Base-by-base conservation (phyloP, 371 early-diverging fungal species). In the Syncephalastrum monosporum region DNA sequence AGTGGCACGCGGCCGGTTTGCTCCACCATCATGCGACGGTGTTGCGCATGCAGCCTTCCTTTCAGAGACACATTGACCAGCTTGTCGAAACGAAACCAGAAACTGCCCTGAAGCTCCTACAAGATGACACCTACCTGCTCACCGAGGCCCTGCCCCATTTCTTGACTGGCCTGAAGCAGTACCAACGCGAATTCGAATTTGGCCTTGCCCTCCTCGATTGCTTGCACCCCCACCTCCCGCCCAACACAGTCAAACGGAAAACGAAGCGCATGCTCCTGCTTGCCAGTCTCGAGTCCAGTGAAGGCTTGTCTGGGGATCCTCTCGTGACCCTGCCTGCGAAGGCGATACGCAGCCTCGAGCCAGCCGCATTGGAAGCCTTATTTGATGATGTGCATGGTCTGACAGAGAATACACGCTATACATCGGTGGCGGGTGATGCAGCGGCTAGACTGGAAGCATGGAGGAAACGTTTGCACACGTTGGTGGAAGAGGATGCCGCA, bases 11-110 rank as follows among this genome's bases (percentile, higher is more conserved):
- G 3, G 15, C 56, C 5, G 53, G 67, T 14, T 16, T 68, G 4
- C 17, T 88, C 4, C 65, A 69, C 33, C 78, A 83, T 13, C 88
- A 86, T 52, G 59, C 67, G 5, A 85, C 85, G 45, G 72, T 78
- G 55, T 68, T 94, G 12, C 86, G 93, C 24, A 89, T 91, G 91
- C 84, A 86, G 17, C 70, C 64, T 10, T 93, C 94, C 7, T 90
- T 92, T 51, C 82, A 74, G 57, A 63, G 71, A 27, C 73, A 78
- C 44, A 60, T 86, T 15, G 84, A 87, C 50, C 45, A 63, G 15
- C 56, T 79, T n/a, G 55, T 62, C 8, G 71, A 78, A 15, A 56
- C 42, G 4, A 64, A 85, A 6, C 83, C 80, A 0, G 63, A 74
- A 50, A 64, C 64, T 15, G 88, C 82, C 3, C 69, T 78, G 25